These are phyloP conservation scores for Lolium rigidum DNA, from an alignment of 176 grass and related monocot genomes.

Conservation along the genomic window DNA sequence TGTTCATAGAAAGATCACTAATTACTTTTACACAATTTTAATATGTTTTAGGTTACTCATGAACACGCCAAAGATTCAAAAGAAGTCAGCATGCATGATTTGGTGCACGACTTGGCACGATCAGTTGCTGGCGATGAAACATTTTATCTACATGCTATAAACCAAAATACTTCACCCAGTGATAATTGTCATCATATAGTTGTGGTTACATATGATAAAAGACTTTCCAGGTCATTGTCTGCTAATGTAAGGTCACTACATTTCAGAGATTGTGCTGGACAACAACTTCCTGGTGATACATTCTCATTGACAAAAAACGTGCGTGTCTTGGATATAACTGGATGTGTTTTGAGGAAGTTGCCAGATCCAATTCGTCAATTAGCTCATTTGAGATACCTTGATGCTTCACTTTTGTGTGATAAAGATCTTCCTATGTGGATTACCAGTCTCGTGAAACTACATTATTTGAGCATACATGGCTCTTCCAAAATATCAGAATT, in stretches of 20 bases:
- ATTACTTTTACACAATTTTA: neutral
- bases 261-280: neutral
- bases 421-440: conserved; percentile 13
- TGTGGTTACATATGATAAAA: conserved; percentile 25
- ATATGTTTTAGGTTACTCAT: conserved; percentile 10
- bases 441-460: neutral
- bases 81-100: conserved; percentile 21
- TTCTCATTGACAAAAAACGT: conserved; percentile 1
- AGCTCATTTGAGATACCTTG: neutral
- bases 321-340: neutral
- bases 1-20: neutral
- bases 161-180: conserved; percentile 5
- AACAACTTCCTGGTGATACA: conserved; percentile 3
- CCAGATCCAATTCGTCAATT: neutral
- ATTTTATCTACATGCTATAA: neutral
- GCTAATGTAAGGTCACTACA: neutral
- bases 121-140: neutral
- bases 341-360: neutral
- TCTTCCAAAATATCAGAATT: conserved; percentile 18
- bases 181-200: conserved; percentile 5
- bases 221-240: conserved; percentile 10
- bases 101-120: conserved; percentile 24
- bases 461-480: conserved; percentile 5
- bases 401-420: conserved; percentile 6
- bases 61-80: neutral